Conservation (phyloP, 2,329 filamentous ascomycete genomes). For the Arthroderma uncinatum region DNA sequence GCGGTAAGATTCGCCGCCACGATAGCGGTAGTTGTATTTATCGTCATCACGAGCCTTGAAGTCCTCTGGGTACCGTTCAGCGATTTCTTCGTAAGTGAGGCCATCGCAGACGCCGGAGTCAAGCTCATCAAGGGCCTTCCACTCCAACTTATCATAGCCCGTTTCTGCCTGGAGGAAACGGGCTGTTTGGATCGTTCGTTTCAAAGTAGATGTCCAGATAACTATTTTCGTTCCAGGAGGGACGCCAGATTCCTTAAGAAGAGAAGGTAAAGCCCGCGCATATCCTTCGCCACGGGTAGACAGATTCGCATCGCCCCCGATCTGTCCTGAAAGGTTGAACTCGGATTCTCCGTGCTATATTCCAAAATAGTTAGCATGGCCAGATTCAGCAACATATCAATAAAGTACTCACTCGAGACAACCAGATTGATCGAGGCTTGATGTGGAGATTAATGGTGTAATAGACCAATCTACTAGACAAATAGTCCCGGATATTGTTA, state of each 20-base stretch:
- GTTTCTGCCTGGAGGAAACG: constrained; percentile 61
- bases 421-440: constrained; percentile 88
- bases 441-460: constrained; percentile 99
- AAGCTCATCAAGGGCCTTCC: constrained; percentile 96
- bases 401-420: constrained; percentile 61
- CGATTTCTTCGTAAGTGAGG: constrained; percentile 91
- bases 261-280: constrained; percentile 67
- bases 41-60: constrained; percentile 92
- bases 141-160: constrained; percentile 83
- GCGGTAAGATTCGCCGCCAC: constrained; percentile 88
- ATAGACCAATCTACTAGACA: constrained; percentile 92
- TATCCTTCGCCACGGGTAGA: constrained; percentile 82
- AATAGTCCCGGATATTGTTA: constrained; percentile 92
- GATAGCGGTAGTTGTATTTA: constrained; percentile 99
- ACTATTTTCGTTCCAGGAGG: constrained; percentile 54
- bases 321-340: constrained; percentile 81
- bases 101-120: constrained; percentile 95
- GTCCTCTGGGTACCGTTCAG: constrained; percentile 81
- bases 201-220: constrained; percentile 64
- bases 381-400: background rate
- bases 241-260: constrained; percentile 76
- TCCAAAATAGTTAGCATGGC: background rate
- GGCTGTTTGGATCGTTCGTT: constrained; percentile 83
- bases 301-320: constrained; percentile 82
- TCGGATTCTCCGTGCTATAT: constrained; percentile 83